Conservation (phyloP, 805 yeast species). For the Starmerella stellata region DNA sequence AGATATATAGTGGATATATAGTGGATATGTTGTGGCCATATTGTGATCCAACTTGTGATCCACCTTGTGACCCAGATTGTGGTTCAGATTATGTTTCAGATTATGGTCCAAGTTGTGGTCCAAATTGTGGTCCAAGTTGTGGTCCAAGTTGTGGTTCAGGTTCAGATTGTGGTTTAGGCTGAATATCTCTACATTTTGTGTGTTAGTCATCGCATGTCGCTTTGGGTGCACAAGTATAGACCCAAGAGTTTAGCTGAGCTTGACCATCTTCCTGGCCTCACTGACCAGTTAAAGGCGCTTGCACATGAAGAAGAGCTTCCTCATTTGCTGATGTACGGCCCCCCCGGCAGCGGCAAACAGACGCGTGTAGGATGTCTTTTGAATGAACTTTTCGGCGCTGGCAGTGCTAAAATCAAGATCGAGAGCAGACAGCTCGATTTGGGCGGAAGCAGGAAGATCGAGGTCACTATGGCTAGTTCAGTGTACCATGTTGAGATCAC, state of each 20-base stretch:
- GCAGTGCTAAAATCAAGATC: constrained; percentile 68
- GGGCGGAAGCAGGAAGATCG: constrained; percentile 56
- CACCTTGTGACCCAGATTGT: no score
- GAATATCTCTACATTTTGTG: no score
- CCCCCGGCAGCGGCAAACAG: constrained; percentile 93
- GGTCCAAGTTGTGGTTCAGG: no score
- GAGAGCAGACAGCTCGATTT: constrained; percentile 65
- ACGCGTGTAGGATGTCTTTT: constrained; percentile 73
- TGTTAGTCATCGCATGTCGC: constrained; percentile 23
- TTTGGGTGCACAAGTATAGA: constrained; percentile 93
- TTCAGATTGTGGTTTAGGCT: no score
- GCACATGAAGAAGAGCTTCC: constrained; percentile 74
- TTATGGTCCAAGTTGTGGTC: no score
- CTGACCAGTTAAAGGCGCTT: constrained; percentile 44
- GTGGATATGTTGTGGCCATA: no score
- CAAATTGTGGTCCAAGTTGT: no score
- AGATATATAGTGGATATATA: no score
- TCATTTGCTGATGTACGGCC: constrained; percentile 81
- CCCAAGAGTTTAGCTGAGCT: constrained; percentile 50
- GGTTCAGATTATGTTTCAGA: no score
- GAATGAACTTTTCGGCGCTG: constrained; percentile 63
- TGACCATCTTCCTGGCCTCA: constrained; percentile 48
- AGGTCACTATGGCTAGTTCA: constrained; percentile 82
- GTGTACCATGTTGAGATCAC: constrained; percentile 86
- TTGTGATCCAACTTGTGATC: no score